A percentile compares a stretch with the other conserved stretches of the same genome.
These are phyloP conservation scores for Macrophomina phaseolina DNA, from an alignment of 2,329 filamentous ascomycete genomes.

Conservation along the genomic window DNA sequence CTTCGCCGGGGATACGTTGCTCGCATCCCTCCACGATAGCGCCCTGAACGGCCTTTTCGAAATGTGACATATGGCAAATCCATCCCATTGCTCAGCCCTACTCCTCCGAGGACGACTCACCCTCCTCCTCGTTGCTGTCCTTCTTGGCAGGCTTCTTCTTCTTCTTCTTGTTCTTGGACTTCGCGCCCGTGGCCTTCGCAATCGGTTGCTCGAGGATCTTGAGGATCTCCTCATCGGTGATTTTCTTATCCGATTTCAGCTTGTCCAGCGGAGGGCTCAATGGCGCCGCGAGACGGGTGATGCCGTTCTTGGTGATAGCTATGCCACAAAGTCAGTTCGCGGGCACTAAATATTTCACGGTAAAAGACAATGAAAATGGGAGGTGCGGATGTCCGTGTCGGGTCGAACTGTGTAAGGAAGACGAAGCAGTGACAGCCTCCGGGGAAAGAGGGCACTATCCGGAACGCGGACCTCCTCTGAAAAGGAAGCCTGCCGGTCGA, in stretches of 20 bases:
- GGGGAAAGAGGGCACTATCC: background rate
- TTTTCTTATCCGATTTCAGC: conserved; percentile 96
- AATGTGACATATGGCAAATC: background rate
- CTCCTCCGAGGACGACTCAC: conserved; percentile 47
- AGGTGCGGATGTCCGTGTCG: too few species aligned
- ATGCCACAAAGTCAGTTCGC: conserved; percentile 8
- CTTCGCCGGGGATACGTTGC: background rate
- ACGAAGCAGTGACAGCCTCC: background rate
- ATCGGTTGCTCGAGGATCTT: conserved; percentile 92
- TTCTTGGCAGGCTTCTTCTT: conserved; percentile 75
- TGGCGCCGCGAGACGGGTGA: conserved; percentile 82
- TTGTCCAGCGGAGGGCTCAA: conserved; percentile 77
- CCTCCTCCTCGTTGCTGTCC: conserved; percentile 59
- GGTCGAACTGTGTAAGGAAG: background rate
- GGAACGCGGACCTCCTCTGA: background rate
- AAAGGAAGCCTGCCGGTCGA: too few species aligned
- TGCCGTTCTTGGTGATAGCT: conserved; percentile 98
- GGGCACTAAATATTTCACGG: background rate
- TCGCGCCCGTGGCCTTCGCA: conserved; percentile 64
- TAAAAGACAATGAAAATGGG: background rate
- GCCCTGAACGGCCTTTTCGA: background rate
- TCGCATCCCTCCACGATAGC: background rate
- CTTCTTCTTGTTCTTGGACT: conserved; percentile 91
- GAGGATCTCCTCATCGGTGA: conserved; percentile 91
- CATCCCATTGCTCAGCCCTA: conserved; percentile 28